Evolutionary conservation across 345 rosid species (phyloP).

Genomic region (Eucalyptus pauciflora): DNA sequence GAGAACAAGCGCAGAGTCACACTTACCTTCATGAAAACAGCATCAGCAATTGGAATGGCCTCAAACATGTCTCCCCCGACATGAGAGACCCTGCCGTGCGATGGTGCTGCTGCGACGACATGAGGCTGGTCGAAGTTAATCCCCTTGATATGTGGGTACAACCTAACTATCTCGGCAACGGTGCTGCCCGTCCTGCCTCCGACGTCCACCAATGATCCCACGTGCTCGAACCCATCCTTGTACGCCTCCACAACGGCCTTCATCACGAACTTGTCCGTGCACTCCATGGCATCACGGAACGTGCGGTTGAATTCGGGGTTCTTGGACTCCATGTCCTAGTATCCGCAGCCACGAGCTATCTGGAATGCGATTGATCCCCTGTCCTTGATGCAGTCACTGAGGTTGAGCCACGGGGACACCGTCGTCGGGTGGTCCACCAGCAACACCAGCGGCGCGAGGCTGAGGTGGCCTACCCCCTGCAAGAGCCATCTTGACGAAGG

Average conservation of each 20-base stretch:
- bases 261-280: background rate
- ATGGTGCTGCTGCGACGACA: background rate
- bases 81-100: background rate
- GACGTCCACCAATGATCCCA: background rate
- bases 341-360: background rate
- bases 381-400: background rate
- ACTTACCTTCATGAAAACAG: constrained; percentile 1
- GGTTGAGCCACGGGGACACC: constrained; percentile 5
- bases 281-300: background rate
- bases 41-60: constrained; percentile 5
- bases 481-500: constrained; percentile 18
- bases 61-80: constrained; percentile 8
- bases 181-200: constrained; percentile 1
- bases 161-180: background rate
- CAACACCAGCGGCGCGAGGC: constrained; percentile 9
- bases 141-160: background rate
- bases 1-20: background rate
- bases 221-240: background rate
- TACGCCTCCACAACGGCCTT: background rate
- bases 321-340: background rate
- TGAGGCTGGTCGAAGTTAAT: constrained; percentile 10
- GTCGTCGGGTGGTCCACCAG: constrained; percentile 1
- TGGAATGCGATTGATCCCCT: background rate
- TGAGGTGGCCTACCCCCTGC: background rate
- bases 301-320: background rate